Evolutionary conservation across 192 early-diverging fungal genomes (phyloP).

Genomic region (Linnemannia zychae): DNA sequence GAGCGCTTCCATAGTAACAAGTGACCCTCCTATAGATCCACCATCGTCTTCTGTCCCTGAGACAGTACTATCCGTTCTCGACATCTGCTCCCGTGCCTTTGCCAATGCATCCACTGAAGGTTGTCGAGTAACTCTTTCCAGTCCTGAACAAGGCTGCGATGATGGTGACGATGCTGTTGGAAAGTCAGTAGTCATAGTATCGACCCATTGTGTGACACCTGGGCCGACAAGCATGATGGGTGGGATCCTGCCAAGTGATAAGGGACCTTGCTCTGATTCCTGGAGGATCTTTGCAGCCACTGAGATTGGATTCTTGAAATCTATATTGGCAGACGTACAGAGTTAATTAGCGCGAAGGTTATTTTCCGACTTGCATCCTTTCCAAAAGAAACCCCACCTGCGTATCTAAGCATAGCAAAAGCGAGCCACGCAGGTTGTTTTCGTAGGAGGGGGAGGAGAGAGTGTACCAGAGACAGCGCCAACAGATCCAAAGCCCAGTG

Average conservation of each 20-base stretch:
- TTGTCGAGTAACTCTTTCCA: neutral
- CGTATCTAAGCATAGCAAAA: neutral
- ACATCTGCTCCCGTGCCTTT: neutral
- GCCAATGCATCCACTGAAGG: neutral
- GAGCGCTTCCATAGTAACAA: constrained; percentile 13
- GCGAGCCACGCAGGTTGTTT: neutral
- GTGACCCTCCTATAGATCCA: constrained; percentile 3
- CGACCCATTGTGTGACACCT: constrained; percentile 26
- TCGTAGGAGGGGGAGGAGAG: too few species aligned
- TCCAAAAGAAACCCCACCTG: too few species aligned
- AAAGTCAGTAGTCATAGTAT: constrained; percentile 44
- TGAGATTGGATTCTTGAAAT: constrained; percentile 77
- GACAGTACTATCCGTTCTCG: neutral
- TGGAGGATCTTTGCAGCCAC: constrained; percentile 65
- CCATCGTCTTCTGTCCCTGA: neutral
- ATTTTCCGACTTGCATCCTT: neutral
- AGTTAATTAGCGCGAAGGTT: neutral
- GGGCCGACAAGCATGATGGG: constrained; percentile 57
- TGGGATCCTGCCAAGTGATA: constrained; percentile 61
- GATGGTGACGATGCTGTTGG: constrained; percentile 3
- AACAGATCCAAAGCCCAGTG: constrained; percentile 82
- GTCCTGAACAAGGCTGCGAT: neutral
- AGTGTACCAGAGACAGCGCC: constrained; percentile 72
- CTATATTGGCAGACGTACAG: constrained; percentile 30
- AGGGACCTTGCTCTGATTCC: constrained; percentile 57